phyloP scores from a whole-genome alignment of 2,329 filamentous ascomycete genomes.

The Colletotrichum orbiculare region DNA sequence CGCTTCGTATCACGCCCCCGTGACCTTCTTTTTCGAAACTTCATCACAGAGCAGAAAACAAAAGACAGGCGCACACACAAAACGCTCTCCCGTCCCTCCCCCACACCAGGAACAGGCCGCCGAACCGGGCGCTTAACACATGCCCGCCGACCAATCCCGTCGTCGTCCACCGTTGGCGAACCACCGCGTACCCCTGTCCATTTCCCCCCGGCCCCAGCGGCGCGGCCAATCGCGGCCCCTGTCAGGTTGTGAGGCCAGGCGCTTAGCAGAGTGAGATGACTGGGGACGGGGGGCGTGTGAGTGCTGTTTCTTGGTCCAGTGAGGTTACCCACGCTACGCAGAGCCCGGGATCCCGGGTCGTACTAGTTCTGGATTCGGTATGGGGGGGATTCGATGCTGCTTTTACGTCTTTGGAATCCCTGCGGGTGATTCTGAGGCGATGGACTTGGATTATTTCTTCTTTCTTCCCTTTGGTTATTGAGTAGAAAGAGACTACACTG shows the following conservation, averaged over 20 bases:
- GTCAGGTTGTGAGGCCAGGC: conserved; percentile 16
- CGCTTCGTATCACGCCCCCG: too few relatives aligned
- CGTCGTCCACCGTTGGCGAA: not conserved
- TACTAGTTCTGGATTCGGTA: conserved; percentile 28
- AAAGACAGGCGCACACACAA: conserved; percentile 8
- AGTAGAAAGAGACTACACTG: too few relatives aligned
- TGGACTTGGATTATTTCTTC: too few relatives aligned
- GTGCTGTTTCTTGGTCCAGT: too few relatives aligned
- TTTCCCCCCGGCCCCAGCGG: conserved; percentile 10
- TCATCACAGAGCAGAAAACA: too few relatives aligned
- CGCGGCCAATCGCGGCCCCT: conserved; percentile 25
- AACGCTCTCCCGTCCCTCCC: conserved; percentile 3
- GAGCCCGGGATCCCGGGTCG: conserved; percentile 39
- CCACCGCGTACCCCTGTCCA: not conserved
- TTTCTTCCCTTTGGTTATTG: too few relatives aligned
- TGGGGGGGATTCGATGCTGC: conserved; percentile 20
- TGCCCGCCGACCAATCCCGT: conserved; percentile 26
- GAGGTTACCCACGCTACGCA: conserved; percentile 32
- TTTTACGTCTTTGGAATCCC: conserved; percentile 1
- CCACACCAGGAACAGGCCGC: conserved; percentile 20
- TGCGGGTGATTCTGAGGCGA: too few relatives aligned
- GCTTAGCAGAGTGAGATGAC: conserved; percentile 34
- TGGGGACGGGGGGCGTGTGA: not conserved
- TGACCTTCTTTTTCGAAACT: too few relatives aligned
- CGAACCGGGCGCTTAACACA: conserved; percentile 33